Evolutionary conservation across 2,329 filamentous ascomycete species (phyloP), one percentile per base, ranked within the genome.

Genomic region (Elsinoe australis): DNA sequence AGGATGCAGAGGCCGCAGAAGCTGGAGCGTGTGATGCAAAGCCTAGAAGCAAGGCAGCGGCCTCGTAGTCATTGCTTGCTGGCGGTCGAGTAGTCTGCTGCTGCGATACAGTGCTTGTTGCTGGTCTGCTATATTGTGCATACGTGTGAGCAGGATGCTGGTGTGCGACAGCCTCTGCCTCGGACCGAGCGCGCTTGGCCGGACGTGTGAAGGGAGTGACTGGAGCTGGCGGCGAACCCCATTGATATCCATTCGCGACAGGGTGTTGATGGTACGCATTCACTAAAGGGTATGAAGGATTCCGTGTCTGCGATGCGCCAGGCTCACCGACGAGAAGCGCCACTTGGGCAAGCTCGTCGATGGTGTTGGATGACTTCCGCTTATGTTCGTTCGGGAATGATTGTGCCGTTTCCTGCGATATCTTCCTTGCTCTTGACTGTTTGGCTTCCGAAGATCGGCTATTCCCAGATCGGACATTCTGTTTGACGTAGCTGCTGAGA

Each of bases 161-260:
- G 26, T 29, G 12, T 7, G 6, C 6, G 7, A 29, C 12, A 29
- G 26, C 26, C 12, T 29, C 26, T 29, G 74, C 68, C 56, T 80
- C 78, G 34, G 79, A 81, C 53, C 78, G 73, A 41, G 76, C 71
- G 33, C 79, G 72, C 62, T 82, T 82, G 39, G 64, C 58, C 17
- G 59, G 53, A 33, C 54, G 54, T 24, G 61, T 62, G 35, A 56
- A 51, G 33, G 42, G 24, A 6, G 33, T 28, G 5, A 59, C 51
- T 53, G 51, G 51, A 44, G 47, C 31, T 5, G 53, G 46, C 28
- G 55, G 50, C 15, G 53, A 35, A 10, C 15, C 19, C 41, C 41
- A 45, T 10, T 26, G 17, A 2, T 50, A 49, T 56, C 48, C n/a
- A 21, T 44, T 44, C 12, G 19, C 29, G 35, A 45, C 47, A 41